phyloP scores from a whole-genome alignment of 768 basidiomycete genomes.

The Suillus decipiens region DNA sequence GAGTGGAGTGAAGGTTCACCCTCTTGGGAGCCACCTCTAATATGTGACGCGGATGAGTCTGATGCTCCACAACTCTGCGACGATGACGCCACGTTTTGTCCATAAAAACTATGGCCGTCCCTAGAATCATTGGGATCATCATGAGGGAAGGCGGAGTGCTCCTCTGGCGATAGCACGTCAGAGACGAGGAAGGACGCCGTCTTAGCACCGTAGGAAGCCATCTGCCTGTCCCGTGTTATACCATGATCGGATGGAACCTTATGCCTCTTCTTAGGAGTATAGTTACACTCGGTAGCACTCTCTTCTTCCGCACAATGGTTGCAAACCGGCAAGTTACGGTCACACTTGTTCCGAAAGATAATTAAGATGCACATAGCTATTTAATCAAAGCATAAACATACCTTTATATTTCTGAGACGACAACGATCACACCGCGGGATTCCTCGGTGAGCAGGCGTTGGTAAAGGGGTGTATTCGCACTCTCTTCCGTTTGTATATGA shows the following conservation, averaged over 20 bases:
- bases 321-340: constrained; percentile 70
- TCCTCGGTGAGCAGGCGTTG: constrained; percentile 74
- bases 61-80: constrained; percentile 26
- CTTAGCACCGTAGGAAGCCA: constrained; percentile 45
- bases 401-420: constrained; percentile 67
- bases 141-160: constrained; percentile 17
- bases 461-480: constrained; percentile 72
- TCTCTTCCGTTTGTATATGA: constrained; percentile 63
- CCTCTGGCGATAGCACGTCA: constrained; percentile 38
- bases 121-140: constrained; percentile 27
- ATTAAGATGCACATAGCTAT: constrained; percentile 6
- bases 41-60: constrained; percentile 27
- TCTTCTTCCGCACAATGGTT: constrained; percentile 60
- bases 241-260: constrained; percentile 50
- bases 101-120: constrained; percentile 46
- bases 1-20: constrained; percentile 19
- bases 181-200: constrained; percentile 51
- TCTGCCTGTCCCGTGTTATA: constrained; percentile 37
- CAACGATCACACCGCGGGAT: constrained; percentile 76
- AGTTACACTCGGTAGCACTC: constrained; percentile 60
- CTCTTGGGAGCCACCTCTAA: constrained; percentile 16
- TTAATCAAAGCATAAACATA: constrained; percentile 28
- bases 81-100: constrained; percentile 46
- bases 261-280: constrained; percentile 71
- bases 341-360: constrained; percentile 48